A percentile compares a stretch with the other conserved stretches of the same genome.
Conservation (phyloP, 2,329 filamentous ascomycete species). For the Trichoderma arundinaceum region DNA sequence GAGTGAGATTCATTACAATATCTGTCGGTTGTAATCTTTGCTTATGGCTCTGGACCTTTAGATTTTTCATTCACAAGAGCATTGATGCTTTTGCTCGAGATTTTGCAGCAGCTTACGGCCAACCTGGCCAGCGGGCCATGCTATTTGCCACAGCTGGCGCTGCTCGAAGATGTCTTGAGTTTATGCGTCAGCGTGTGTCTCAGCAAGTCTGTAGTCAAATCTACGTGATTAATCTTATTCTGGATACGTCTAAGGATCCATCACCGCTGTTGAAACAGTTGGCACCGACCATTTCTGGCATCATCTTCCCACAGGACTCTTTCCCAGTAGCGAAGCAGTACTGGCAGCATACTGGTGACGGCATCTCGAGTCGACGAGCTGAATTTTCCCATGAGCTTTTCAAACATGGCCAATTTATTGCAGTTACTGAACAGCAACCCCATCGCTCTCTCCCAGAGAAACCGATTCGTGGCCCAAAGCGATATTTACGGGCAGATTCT, state of each 20-base stretch:
- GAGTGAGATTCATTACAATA: constrained; percentile 33
- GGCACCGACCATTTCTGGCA: constrained; percentile 67
- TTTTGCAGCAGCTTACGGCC: constrained; percentile 69
- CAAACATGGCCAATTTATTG: constrained; percentile 65
- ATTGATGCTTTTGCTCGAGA: constrained; percentile 76
- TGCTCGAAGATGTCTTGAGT: constrained; percentile 75
- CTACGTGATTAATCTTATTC: constrained; percentile 65
- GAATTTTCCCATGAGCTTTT: constrained; percentile 85
- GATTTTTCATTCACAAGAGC: constrained; percentile 89
- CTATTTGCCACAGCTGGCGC: constrained; percentile 76
- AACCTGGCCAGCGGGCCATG: constrained; percentile 70
- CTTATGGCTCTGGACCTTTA: constrained; percentile 41
- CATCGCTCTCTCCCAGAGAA: constrained; percentile 44
- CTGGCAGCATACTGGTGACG: constrained; percentile 96
- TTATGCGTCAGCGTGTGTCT: constrained; percentile 67
- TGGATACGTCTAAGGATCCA: constrained; percentile 60
- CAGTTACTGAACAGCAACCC: constrained; percentile 38
- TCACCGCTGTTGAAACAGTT: constrained; percentile 60
- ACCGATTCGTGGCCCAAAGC: constrained; percentile 71
- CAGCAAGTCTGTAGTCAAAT: constrained; percentile 56
- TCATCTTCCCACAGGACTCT: constrained; percentile 71
- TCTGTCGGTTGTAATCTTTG: not conserved
- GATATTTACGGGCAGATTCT: constrained; percentile 71
- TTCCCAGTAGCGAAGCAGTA: constrained; percentile 85
- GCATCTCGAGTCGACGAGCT: constrained; percentile 85